Conservation (phyloP, 768 basidiomycete species). For the Termitomyces eurrhizus region DNA sequence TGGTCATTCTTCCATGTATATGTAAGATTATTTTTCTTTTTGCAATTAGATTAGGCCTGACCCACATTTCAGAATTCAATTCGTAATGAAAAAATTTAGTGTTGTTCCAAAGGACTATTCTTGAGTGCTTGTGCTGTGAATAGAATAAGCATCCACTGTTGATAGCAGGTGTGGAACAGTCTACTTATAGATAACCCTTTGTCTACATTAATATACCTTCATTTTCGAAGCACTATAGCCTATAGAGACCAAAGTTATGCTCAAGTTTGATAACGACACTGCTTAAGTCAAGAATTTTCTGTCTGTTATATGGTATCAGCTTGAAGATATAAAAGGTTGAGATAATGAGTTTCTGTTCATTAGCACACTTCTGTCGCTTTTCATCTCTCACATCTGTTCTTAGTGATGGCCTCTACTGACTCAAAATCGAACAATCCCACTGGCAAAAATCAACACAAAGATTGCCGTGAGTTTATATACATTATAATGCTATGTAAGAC, state of each 20-base stretch:
- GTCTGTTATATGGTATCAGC: not conserved
- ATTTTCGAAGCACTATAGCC: not conserved
- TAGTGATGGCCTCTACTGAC: not conserved
- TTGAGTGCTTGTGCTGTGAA: too few species aligned
- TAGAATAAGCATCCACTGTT: too few species aligned
- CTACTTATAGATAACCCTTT: not conserved
- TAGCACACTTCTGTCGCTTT: not conserved
- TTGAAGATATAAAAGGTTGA: not conserved
- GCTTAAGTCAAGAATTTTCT: not conserved
- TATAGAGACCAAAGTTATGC: not conserved
- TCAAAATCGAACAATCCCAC: conserved; percentile 1
- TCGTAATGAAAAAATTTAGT: too few species aligned
- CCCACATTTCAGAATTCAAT: too few species aligned
- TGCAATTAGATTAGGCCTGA: too few species aligned
- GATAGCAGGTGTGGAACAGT: too few species aligned
- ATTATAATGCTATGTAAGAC: not conserved
- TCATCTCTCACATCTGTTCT: not conserved
- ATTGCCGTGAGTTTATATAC: conserved; percentile 20
- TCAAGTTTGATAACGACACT: not conserved
- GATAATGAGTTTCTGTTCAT: not conserved
- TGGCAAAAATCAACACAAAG: conserved; percentile 27
- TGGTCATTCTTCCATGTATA: too few species aligned
- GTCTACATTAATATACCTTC: not conserved
- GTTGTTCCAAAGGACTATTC: too few species aligned
- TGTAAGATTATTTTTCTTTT: too few species aligned